phyloP scores from a whole-genome alignment of 2,329 filamentous ascomycete species.

The Hortaea sp. region DNA sequence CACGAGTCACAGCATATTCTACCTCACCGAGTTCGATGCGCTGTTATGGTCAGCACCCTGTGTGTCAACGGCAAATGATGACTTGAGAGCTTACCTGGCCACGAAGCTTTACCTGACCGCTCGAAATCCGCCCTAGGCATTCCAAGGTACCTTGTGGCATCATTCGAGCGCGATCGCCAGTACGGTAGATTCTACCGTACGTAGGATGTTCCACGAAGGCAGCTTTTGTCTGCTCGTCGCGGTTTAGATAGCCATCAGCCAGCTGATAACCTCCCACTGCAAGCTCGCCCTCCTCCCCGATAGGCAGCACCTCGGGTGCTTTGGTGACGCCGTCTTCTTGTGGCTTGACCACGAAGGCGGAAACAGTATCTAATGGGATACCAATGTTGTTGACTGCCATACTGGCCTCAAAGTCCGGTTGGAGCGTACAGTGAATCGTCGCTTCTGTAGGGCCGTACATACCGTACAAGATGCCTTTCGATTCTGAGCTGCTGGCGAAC shows the following conservation, averaged over 20 bases:
- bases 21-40: constrained; percentile 51
- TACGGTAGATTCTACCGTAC: constrained; percentile 67
- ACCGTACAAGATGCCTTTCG: constrained; percentile 63
- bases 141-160: constrained; percentile 61
- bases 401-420: constrained; percentile 48
- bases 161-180: constrained; percentile 71
- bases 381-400: constrained; percentile 63
- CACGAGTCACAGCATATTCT: constrained; percentile 57
- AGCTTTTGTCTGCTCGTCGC: constrained; percentile 60
- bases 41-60: constrained; percentile 33
- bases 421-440: constrained; percentile 78
- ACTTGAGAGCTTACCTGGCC: constrained; percentile 65
- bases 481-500: constrained; percentile 53
- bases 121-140: constrained; percentile 68
- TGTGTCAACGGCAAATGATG: constrained; percentile 23
- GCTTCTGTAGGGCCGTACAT: constrained; percentile 96
- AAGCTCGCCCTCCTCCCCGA: constrained; percentile 66
- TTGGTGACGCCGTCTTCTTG: constrained; percentile 2
- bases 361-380: constrained; percentile 68
- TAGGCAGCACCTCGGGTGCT: constrained; percentile 42
- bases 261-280: constrained; percentile 72
- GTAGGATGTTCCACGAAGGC: constrained; percentile 57
- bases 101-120: constrained; percentile 76
- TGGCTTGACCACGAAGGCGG: constrained; percentile 58
- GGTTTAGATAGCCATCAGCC: constrained; percentile 71